A percentile compares a stretch with the other conserved stretches of the same genome.
phyloP scores from a whole-genome alignment of 2,329 filamentous ascomycete genomes.

The Bipolaris oryzae region DNA sequence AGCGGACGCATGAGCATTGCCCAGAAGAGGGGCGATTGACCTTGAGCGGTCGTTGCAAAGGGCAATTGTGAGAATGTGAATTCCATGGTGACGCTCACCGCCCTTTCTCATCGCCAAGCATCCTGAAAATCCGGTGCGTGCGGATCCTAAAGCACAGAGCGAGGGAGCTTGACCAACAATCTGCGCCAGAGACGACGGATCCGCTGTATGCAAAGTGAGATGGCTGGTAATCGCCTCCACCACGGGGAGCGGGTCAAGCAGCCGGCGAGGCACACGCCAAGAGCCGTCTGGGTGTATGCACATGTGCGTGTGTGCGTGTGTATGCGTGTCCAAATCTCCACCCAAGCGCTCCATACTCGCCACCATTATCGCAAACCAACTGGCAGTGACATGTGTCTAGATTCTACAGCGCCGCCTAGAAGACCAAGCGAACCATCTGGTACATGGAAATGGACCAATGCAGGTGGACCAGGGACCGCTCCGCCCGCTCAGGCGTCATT shows the following conservation, averaged over 20 bases:
- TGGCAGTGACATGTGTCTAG: no score
- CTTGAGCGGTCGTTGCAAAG: constrained; percentile 3
- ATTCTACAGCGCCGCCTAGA: not conserved
- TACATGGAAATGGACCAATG: not conserved
- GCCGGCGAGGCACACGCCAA: not conserved
- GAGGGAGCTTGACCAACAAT: not conserved
- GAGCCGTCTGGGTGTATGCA: not conserved
- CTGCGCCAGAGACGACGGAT: not conserved
- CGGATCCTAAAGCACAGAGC: not conserved
- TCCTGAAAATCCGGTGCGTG: not conserved
- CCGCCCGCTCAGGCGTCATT: not conserved
- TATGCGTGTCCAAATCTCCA: not conserved
- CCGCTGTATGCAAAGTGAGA: not conserved
- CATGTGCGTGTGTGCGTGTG: not conserved
- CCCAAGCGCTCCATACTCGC: not conserved
- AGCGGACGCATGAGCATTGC: constrained; percentile 5
- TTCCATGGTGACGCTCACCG: constrained; percentile 23
- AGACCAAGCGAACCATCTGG: not conserved
- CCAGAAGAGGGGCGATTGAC: constrained; percentile 11
- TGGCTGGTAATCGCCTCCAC: not conserved
- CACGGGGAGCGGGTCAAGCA: not conserved
- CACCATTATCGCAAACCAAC: not conserved
- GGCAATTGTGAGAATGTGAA: constrained; percentile 13
- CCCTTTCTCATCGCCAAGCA: constrained; percentile 24
- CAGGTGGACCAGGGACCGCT: not conserved